Conservation (phyloP, 78 protist species). For the Cavenderia fasciculata region DNA sequence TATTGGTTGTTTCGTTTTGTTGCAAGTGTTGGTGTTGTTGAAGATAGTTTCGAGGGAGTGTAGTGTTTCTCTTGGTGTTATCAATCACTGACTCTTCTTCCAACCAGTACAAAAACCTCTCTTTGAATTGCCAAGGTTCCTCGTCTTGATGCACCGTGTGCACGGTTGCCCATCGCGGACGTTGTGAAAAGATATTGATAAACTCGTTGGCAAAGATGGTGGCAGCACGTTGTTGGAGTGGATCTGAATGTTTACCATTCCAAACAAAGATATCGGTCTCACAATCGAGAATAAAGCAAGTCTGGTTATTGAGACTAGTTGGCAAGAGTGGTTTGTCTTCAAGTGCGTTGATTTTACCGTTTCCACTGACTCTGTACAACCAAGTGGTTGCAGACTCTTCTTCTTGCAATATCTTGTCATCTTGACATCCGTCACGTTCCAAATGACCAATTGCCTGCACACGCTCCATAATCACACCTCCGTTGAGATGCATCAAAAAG, state of each 20-base stretch:
- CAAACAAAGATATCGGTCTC: slow-evolving; percentile 72
- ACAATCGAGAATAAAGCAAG: slow-evolving; percentile 65
- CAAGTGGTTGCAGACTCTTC: slow-evolving; percentile 29
- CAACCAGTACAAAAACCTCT: slow-evolving; percentile 64
- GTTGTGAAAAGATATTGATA: slow-evolving; percentile 46
- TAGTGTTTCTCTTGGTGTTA: slow-evolving; percentile 13
- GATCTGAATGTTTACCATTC: slow-evolving; percentile 56
- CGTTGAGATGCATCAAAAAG: not conserved
- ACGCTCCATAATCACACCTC: not conserved
- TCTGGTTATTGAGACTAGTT: slow-evolving; percentile 46
- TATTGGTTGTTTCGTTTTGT: too few relatives aligned
- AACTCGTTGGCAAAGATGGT: slow-evolving; percentile 66
- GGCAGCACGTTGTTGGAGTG: slow-evolving; percentile 48
- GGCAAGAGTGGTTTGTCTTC: slow-evolving; percentile 59
- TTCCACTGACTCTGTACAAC: slow-evolving; percentile 55
- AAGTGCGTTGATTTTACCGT: slow-evolving; percentile 46
- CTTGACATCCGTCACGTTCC: not conserved
- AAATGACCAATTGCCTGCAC: not conserved
- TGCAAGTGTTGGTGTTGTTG: not conserved
- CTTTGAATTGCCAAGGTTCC: slow-evolving; percentile 70
- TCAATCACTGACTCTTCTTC: slow-evolving; percentile 65
- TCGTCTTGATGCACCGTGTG: slow-evolving; percentile 69
- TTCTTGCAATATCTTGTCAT: not conserved
- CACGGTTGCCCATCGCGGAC: slow-evolving; percentile 61
- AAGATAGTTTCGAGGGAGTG: not conserved